Base-by-base conservation (phyloP, 176 grass and related monocot species). In the Echinochloa phyllopogon region DNA sequence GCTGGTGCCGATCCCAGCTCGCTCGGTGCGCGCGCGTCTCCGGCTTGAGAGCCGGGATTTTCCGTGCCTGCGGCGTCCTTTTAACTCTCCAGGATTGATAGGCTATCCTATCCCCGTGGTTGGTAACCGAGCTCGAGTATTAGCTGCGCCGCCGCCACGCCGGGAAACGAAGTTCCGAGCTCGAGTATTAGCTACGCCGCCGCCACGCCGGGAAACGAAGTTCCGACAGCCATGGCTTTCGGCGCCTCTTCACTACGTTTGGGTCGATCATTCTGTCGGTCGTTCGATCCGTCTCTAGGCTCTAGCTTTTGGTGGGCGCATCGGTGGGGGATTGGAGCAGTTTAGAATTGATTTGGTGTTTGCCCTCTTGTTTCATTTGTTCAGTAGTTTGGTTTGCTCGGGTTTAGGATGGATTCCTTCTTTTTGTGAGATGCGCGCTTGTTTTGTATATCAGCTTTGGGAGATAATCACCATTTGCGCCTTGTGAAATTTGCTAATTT, bases 1-100 rank as follows among this genome's bases (percentile, higher is more conserved):
- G 29, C 29, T 33, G 29, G 29, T 33, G 66, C 11, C 69, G 68
- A 56, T 74, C 57, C 85, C 58, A n/a, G 51, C 72, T 82, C n/a
- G 49, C 17, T 37, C 58, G 60, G 24, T 48, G 48, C 49, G 36
- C 38, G 10, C 42, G 20, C 20, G 8, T 17, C 21, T 17, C 56
- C 0, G n/a, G 48, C 8, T 65, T 29, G 1, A 11, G 4, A 9
- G 59, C 42, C 44, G 59, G 60, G 0, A 9, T 37, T 21, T 10
- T 6, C 14, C 45, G 62, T 37, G n/a, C 40, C 41, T 7, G 53
- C 43, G 72, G 21, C 15, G 33, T 10, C 8, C 15, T 52, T 77
- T n/a, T 60, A 60, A 6, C 3, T 51, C 5, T 0, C 36, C 15
- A 6, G 21, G 6, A 4, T 55, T 53, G 47, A 17, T 74, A 11